phyloP scores from a whole-genome alignment of 257 asterid species.

The Ligustrum vulgare region DNA sequence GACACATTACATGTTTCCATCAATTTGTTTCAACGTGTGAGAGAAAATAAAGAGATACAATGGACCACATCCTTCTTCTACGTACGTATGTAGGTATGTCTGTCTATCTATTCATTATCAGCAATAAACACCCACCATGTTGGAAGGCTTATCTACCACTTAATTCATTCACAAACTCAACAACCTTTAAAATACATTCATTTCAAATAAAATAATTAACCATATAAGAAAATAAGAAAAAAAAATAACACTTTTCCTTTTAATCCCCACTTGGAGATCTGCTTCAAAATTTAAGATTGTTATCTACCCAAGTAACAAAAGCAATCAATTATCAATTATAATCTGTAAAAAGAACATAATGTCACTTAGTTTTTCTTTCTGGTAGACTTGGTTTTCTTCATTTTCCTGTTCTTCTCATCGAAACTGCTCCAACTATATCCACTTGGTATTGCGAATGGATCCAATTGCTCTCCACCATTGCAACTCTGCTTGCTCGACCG shows the following conservation, averaged over 20 bases:
- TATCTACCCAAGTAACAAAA: conserved; percentile 1
- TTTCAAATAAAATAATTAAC: not conserved
- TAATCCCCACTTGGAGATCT: not conserved
- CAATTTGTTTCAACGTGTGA: not conserved
- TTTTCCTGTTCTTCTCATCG: conserved; percentile 57
- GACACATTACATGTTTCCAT: not conserved
- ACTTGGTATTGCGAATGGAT: conserved; percentile 75
- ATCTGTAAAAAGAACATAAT: not conserved
- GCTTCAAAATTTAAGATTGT: not conserved
- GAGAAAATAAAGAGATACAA: not conserved
- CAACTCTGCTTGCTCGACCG: conserved; percentile 28
- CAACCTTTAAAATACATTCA: not conserved
- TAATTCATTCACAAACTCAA: not conserved
- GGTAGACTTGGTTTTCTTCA: conserved; percentile 59
- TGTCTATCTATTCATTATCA: no score
- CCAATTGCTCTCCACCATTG: conserved; percentile 32
- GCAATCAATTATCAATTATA: not conserved
- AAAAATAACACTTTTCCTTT: not conserved
- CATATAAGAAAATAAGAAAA: not conserved
- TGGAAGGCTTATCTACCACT: not conserved
- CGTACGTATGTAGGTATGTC: not conserved
- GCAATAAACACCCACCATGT: not conserved
- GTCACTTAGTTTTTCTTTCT: conserved; percentile 48
- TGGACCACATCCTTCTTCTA: not conserved
- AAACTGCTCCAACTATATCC: conserved; percentile 74